Conservation (phyloP, 306 rosid species). For the Calophaca sinica region DNA sequence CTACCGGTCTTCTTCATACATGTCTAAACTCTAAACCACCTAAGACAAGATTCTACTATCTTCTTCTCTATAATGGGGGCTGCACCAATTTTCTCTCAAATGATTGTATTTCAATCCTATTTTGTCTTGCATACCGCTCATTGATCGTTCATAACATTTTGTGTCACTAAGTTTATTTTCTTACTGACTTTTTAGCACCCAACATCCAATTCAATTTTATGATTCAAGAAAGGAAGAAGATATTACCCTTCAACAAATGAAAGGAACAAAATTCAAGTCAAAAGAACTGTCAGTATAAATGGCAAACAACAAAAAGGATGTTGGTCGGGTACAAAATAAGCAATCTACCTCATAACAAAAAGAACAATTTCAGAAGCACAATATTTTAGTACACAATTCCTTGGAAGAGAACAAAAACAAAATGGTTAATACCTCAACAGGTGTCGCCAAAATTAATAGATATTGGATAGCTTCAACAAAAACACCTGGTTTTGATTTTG, state of each 20-base stretch:
- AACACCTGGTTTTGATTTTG: constrained; percentile 87
- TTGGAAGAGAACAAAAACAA: constrained; percentile 33
- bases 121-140: not conserved
- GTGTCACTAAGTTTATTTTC: not conserved
- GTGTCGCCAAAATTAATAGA: constrained; percentile 87
- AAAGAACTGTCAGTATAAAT: constrained; percentile 12
- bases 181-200: not conserved
- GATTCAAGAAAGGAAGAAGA: not conserved
- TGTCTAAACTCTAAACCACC: not conserved
- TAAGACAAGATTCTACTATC: no score
- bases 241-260: not conserved
- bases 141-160: not conserved
- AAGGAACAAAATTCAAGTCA: constrained; percentile 9
- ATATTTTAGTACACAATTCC: constrained; percentile 22
- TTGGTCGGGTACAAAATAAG: constrained; percentile 36
- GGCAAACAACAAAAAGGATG: constrained; percentile 31
- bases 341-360: constrained; percentile 11
- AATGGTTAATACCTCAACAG: constrained; percentile 77
- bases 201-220: not conserved
- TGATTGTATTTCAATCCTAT: not conserved
- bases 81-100: not conserved
- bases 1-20: not conserved
- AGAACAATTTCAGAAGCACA: constrained; percentile 15
- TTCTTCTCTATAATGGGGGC: no score
- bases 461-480: constrained; percentile 95